These are phyloP conservation scores for Apophysomyces sp. DNA, from an alignment of 371 early-diverging fungal genomes.

Conservation along the genomic window DNA sequence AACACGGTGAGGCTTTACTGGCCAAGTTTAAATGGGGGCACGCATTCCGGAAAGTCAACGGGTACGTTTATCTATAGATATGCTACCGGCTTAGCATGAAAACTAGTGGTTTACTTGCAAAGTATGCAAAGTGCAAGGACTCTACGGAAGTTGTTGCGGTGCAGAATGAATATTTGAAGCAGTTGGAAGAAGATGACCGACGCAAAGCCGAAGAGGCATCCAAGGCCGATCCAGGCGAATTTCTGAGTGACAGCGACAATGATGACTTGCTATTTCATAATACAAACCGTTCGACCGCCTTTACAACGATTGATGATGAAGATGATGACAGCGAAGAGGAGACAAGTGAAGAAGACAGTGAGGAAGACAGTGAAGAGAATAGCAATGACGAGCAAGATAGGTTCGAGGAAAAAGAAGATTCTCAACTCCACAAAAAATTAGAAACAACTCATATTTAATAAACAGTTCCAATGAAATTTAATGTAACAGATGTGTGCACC, in stretches of 20 bases:
- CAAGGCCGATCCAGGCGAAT: neutral
- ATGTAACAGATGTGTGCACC: too few species aligned
- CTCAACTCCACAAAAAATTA: conserved; percentile 14
- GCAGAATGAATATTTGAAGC: conserved; percentile 80
- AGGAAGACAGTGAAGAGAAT: conserved; percentile 21
- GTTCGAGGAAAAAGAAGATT: conserved; percentile 14
- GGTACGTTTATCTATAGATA: conserved; percentile 26
- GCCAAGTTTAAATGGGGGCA: conserved; percentile 97
- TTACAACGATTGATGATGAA: conserved; percentile 37
- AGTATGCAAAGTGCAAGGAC: conserved; percentile 86
- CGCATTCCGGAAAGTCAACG: conserved; percentile 86
- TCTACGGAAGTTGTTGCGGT: conserved; percentile 80
- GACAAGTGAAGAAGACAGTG: conserved; percentile 24
- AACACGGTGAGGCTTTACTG: conserved; percentile 85
- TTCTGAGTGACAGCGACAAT: conserved; percentile 35
- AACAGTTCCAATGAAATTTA: neutral
- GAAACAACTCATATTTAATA: conserved; percentile 16
- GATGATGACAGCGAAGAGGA: conserved; percentile 35
- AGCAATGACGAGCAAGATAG: conserved; percentile 21
- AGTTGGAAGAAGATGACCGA: conserved; percentile 55
- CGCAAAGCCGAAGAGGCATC: conserved; percentile 18
- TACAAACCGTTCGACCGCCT: conserved; percentile 48
- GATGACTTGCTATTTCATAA: conserved; percentile 56
- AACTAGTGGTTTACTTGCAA: conserved; percentile 66
- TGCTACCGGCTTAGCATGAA: neutral